Evolutionary conservation across 805 yeast species (phyloP), one percentile per base, ranked within the genome.

Genomic region (Tetrapisispora phaffii): DNA sequence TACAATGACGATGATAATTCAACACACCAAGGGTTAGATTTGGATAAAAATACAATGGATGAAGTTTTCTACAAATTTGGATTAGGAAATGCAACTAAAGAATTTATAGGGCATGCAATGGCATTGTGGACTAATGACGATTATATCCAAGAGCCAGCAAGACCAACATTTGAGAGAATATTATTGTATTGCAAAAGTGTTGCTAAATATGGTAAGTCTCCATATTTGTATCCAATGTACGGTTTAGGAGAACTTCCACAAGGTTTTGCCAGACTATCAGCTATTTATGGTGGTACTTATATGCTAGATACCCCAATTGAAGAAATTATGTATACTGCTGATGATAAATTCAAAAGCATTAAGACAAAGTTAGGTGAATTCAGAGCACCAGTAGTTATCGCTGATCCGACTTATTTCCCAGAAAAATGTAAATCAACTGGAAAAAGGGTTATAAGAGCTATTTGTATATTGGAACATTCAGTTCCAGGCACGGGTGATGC

Each of bases 171-270:
- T 57, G 94, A 90, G 62, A 75, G 97, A 65, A 79, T 93, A 45
- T 66, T 85, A 42, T 73, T 93, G 49, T 93, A 93, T 60, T 82
- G 87, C 41, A 85, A 85, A 55, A 85, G 96, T 15, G 94, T 93
- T 48, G 90, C 96, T 24, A 80, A 93, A 58, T 93, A 85, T 66
- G 98, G 98, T 47, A 89, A 89, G 67, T 85, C 96, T 7, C 98
- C 98, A 10, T 93, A 93, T 64, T 76, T 93, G 50, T 93, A 93
- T 63, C 98, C 98, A 39, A 72, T 90, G 58, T 93, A 93, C 61
- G 98, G 98, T 7, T 75, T 93, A 47, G 98, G 98, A 41, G 98
- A 93, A 66, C 74, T 93, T 49, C 98, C 98, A n/a, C 98, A 93
- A 69, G 98, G 97, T 12, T 93, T 93, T 70, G 97, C 97, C 10